Evolutionary conservation across 768 basidiomycete genomes (phyloP), one percentile per base, ranked within the genome.

Genomic region (Pholiota conissans): DNA sequence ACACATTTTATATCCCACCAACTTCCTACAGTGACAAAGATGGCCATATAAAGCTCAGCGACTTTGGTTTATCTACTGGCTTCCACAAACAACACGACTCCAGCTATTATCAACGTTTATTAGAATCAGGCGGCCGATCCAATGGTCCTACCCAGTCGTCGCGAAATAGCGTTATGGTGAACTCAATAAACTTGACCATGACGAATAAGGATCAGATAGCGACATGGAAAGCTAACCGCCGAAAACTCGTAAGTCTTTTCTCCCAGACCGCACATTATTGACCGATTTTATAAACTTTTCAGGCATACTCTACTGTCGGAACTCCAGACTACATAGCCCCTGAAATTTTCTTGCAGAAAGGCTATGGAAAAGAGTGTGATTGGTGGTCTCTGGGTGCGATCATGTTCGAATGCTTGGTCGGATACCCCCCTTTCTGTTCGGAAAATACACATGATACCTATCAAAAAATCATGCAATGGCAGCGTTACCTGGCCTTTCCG

Each of bases 371-470:
- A 66, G 95, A 96, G 73, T 98, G 95, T 67, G 97, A 99, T 72
- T 98, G 95, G 95, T 99, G 97, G 97, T 97, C 95, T 7, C 81
- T 98, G 27, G 97, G 97, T 4, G 93, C 95, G 16, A 98, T 98
- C 77, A 95, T 93, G 90, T 99, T 97, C 71, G 96, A 98, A 74
- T 97, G 91, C 72, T 77, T 98, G 22, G 93, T 98, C 62, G 97
- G 97, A 55, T 98, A 97, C 72, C 94, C 95, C 22, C 95, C 94
- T 0, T 95, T 98, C 77, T 98, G 94, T 73, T 93, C 77, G 40
- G 95, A 98, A 71, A 91, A 90, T 52, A 95, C 97, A 20, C 93
- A 96, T 65, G 96, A 98, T 63, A 98, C 95, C 22, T 99, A 99
- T 73, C 87, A 95, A 67, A 98, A 98, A 76, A 98, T 98, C 63